Conservation (phyloP, 1,139 yeast genomes). For the Suzukiozyma palmioleophila region DNA sequence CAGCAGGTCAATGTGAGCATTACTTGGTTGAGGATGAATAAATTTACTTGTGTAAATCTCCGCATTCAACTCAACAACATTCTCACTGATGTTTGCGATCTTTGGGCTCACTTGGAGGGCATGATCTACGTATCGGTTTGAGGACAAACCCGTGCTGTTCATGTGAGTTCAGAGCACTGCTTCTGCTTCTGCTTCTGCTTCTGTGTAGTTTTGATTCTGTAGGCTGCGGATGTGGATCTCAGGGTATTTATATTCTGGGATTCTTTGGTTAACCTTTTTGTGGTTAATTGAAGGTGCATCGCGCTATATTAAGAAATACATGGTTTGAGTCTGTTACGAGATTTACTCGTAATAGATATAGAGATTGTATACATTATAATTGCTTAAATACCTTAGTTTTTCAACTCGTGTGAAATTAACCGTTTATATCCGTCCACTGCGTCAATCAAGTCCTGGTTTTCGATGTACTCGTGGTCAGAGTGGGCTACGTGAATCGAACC, state of each 20-base stretch:
- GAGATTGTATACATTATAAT: slow-evolving; percentile 50
- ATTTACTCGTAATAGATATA: slow-evolving; percentile 45
- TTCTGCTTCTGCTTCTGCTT: no score
- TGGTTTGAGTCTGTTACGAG: slow-evolving; percentile 54
- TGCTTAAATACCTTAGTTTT: background rate
- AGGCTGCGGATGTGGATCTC: slow-evolving; percentile 2
- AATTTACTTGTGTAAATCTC: no score
- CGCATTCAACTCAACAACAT: no score
- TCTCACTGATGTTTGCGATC: no score
- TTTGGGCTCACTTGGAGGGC: no score
- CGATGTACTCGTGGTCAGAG: slow-evolving; percentile 55
- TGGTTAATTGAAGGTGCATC: slow-evolving; percentile 12
- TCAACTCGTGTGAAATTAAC: slow-evolving; percentile 29
- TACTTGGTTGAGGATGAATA: no score
- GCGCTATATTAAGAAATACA: slow-evolving; percentile 37
- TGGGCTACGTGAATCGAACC: slow-evolving; percentile 68
- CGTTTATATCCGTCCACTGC: slow-evolving; percentile 56
- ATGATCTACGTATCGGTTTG: no score
- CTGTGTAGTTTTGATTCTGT: background rate
- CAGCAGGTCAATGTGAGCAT: no score
- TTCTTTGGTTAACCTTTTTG: slow-evolving; percentile 4
- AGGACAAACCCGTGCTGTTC: no score
- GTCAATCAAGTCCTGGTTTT: slow-evolving; percentile 42
- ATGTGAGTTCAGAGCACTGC: no score
- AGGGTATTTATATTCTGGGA: background rate